phyloP scores from a whole-genome alignment of 2,329 filamentous ascomycete species.

The Aspergillus sp. region DNA sequence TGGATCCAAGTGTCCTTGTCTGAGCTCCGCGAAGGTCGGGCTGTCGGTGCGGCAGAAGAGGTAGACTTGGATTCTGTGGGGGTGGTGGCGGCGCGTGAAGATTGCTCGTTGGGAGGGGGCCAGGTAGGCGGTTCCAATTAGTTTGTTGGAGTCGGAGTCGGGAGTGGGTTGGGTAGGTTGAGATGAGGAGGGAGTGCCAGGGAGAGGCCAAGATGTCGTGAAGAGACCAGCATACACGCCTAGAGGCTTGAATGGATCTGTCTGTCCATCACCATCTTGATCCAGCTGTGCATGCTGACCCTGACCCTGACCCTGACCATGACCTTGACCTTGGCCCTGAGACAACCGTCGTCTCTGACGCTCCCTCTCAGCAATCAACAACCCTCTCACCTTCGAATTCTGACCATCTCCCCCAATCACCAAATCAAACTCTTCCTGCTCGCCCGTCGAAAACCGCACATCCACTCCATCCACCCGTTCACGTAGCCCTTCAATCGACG shows the following conservation, averaged over 20 bases:
- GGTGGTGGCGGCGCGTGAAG: slow-evolving; percentile 11
- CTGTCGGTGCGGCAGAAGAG: slow-evolving; percentile 28
- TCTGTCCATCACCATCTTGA: too few species aligned
- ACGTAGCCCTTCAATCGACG: slow-evolving; percentile 25
- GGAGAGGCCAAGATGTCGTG: slow-evolving; percentile 28
- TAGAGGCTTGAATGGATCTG: slow-evolving; percentile 21
- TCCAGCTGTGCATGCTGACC: too few species aligned
- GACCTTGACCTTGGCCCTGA: too few species aligned
- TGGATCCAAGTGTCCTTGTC: slow-evolving; percentile 29
- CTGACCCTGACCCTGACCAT: too few species aligned
- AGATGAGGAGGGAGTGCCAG: slow-evolving; percentile 34
- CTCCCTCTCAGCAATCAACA: slow-evolving; percentile 18
- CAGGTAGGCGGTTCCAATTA: too few species aligned
- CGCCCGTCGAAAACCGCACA: slow-evolving; percentile 27
- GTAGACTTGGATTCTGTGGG: slow-evolving; percentile 36
- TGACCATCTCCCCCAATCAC: slow-evolving; percentile 32
- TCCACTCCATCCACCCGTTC: slow-evolving; percentile 17
- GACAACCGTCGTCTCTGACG: too few species aligned
- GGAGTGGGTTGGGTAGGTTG: slow-evolving; percentile 24
- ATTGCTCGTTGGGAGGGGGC: too few species aligned
- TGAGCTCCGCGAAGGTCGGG: slow-evolving; percentile 25
- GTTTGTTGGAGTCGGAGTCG: too few species aligned
- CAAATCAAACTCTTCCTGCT: slow-evolving; percentile 23
- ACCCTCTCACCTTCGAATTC: slow-evolving; percentile 18
- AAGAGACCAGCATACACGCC: slow-evolving; percentile 38